Evolutionary conservation across 441 rosid genomes (phyloP).

Genomic region (Cnidoscolus chayamansa): DNA sequence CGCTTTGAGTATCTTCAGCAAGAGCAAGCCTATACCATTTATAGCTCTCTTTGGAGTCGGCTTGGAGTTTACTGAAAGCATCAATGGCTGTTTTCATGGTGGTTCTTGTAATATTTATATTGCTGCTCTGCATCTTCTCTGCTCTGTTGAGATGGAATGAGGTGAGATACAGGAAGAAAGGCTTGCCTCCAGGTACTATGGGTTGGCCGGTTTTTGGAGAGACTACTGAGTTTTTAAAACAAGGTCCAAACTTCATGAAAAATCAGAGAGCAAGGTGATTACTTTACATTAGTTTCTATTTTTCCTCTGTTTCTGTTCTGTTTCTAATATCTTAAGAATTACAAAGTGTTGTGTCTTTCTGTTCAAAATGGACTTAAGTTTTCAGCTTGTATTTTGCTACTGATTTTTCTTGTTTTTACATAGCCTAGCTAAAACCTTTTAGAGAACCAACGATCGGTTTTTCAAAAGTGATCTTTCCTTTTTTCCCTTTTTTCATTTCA

Average conservation of each 20-base stretch:
- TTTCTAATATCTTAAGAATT: not conserved
- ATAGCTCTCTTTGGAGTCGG: constrained; percentile 23
- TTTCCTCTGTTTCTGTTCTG: constrained; percentile 12
- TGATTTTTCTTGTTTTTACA: not conserved
- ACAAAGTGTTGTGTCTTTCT: constrained; percentile 3
- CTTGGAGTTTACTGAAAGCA: constrained; percentile 20
- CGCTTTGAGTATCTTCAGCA: constrained; percentile 11
- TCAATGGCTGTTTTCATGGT: constrained; percentile 64
- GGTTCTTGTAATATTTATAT: constrained; percentile 35
- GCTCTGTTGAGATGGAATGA: constrained; percentile 79
- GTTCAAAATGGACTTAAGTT: not conserved
- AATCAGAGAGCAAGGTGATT: constrained; percentile 66
- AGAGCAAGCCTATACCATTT: constrained; percentile 34
- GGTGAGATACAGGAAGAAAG: constrained; percentile 65
- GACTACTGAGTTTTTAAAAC: constrained; percentile 86
- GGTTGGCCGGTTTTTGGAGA: constrained; percentile 97
- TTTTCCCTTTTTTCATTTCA: not conserved
- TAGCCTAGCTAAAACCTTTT: constrained; percentile 3
- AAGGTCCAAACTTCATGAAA: constrained; percentile 93
- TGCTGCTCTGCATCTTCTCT: constrained; percentile 53
- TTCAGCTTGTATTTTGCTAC: constrained; percentile 3
- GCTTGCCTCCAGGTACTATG: constrained; percentile 94
- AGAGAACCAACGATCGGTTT: not conserved
- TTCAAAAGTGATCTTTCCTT: constrained; percentile 16
- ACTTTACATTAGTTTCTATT: not conserved